Conservation (phyloP, 306 rosid genomes). For the Quercus mongolica region DNA sequence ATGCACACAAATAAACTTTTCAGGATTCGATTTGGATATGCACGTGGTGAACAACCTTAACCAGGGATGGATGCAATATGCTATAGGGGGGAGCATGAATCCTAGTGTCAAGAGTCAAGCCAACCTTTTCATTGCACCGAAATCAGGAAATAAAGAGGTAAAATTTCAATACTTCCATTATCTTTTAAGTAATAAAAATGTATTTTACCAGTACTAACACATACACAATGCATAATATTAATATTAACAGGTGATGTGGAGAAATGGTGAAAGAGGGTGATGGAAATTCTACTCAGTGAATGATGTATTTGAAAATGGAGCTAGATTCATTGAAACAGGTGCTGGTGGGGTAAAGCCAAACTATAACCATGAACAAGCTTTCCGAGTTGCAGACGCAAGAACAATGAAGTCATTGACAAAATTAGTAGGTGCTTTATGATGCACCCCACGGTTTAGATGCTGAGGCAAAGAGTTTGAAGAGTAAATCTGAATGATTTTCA, state of each 20-base stretch:
- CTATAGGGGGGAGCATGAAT: neutral
- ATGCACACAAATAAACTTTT: neutral
- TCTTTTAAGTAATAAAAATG: too few relatives aligned
- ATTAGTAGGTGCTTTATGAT: conserved; percentile 14
- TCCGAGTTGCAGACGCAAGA: conserved; percentile 23
- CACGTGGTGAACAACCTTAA: conserved; percentile 6
- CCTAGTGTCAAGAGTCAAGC: conserved; percentile 37
- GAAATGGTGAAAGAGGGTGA: neutral
- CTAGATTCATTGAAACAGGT: conserved; percentile 1
- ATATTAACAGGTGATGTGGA: conserved; percentile 20
- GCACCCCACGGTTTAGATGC: conserved; percentile 13
- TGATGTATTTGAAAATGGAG: conserved; percentile 44
- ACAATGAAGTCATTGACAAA: conserved; percentile 23
- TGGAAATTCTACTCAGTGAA: conserved; percentile 32
- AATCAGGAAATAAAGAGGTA: conserved; percentile 30
- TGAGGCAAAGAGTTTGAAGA: neutral
- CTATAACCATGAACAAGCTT: conserved; percentile 18
- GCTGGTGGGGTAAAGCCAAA: conserved; percentile 11
- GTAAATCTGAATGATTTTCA: too few relatives aligned
- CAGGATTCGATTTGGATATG: neutral
- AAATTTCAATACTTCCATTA: neutral
- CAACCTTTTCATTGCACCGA: conserved; percentile 43
- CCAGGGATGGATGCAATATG: neutral
- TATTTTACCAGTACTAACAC: too few relatives aligned
- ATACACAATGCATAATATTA: too few relatives aligned